phyloP scores from a whole-genome alignment of 148 eudicot species.

The Beta vulgaris region DNA sequence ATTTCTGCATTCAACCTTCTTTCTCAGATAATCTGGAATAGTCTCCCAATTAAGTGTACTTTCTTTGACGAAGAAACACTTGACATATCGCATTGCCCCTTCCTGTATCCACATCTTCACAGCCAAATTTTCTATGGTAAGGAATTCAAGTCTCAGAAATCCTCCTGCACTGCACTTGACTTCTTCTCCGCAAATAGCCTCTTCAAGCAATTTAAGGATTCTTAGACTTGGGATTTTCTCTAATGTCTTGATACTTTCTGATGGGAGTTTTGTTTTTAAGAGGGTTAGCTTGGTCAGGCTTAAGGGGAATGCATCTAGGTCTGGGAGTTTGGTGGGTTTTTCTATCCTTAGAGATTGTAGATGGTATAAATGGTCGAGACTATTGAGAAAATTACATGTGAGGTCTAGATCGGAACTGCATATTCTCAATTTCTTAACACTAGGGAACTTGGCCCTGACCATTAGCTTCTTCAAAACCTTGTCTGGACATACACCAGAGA shows the following conservation, averaged over 20 bases:
- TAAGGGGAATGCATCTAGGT: conserved; percentile 34
- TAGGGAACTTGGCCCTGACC: conserved; percentile 41
- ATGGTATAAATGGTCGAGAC: conserved; percentile 35
- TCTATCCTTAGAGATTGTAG: conserved; percentile 33
- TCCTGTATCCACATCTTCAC: neutral
- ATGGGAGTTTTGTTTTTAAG: conserved; percentile 8
- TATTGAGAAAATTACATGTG: conserved; percentile 18
- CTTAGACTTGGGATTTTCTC: conserved; percentile 32
- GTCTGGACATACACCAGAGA: conserved; percentile 32
- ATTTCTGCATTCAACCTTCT: neutral
- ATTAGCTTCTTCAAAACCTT: conserved; percentile 30
- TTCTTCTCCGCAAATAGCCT: conserved; percentile 12
- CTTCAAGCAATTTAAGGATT: conserved; percentile 24
- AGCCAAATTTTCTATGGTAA: conserved; percentile 15
- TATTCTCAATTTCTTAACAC: conserved; percentile 23
- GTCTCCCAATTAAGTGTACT: neutral
- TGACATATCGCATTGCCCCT: conserved; percentile 28
- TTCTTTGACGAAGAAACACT: conserved; percentile 10
- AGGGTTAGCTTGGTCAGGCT: conserved; percentile 33
- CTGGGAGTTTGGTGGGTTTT: conserved; percentile 20
- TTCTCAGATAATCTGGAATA: neutral
- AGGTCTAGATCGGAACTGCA: neutral
- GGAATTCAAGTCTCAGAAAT: conserved; percentile 22
- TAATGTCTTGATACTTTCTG: conserved; percentile 22
- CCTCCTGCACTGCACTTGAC: conserved; percentile 24